Evolutionary conservation across 2,329 filamentous ascomycete genomes (phyloP).

Genomic region (Cladosporium velox): DNA sequence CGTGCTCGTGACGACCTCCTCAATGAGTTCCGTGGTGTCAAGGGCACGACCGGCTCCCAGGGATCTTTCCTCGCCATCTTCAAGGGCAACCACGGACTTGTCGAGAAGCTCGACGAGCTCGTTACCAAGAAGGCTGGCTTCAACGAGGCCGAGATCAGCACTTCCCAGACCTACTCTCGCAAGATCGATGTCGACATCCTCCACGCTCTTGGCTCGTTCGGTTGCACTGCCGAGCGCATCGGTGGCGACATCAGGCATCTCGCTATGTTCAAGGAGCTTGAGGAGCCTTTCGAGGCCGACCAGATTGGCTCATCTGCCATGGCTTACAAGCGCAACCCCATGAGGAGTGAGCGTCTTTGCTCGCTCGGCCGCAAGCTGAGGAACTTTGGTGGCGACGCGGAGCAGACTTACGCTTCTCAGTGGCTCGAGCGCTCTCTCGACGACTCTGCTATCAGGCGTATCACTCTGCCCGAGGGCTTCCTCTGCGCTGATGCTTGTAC

Average conservation of each 20-base stretch:
- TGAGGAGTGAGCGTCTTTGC: conserved; percentile 64
- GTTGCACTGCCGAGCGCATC: conserved; percentile 76
- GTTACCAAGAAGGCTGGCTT: conserved; percentile 69
- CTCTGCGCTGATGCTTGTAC: conserved; percentile 58
- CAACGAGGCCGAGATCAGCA: conserved; percentile 61
- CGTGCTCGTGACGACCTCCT: conserved; percentile 65
- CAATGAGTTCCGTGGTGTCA: conserved; percentile 68
- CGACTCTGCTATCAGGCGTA: conserved; percentile 69
- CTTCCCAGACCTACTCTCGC: conserved; percentile 73
- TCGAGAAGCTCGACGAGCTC: conserved; percentile 63
- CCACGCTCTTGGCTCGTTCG: conserved; percentile 78
- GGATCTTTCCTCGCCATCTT: conserved; percentile 75
- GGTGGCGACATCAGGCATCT: conserved; percentile 73
- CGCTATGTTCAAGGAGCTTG: conserved; percentile 76
- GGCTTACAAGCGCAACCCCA: conserved; percentile 66
- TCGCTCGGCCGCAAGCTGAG: conserved; percentile 54
- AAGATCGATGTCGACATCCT: conserved; percentile 81
- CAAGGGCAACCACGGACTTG: conserved; percentile 60
- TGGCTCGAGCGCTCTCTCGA: conserved; percentile 80
- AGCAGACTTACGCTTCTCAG: conserved; percentile 69
- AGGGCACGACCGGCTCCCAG: conserved; percentile 75
- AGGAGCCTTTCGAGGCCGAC: conserved; percentile 78
- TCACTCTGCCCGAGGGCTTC: conserved; percentile 52
- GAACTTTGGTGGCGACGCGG: conserved; percentile 57
- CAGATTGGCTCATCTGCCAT: conserved; percentile 72